phyloP scores from a whole-genome alignment of 2,329 filamentous ascomycete species.

The Aspergillus texensis region DNA sequence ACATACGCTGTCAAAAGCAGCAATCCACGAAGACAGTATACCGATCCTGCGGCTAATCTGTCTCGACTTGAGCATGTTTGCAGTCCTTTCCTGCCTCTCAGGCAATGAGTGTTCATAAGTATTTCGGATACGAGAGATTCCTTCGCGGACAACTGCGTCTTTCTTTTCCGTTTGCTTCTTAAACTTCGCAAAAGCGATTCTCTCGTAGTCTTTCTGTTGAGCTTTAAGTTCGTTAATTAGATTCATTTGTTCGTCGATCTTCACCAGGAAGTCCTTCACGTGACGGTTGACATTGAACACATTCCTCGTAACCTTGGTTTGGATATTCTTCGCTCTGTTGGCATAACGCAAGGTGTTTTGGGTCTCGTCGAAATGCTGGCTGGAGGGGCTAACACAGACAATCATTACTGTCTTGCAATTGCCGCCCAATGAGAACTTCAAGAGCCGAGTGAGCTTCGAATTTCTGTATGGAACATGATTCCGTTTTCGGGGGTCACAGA shows the following conservation, averaged over 20 bases:
- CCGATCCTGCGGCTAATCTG: constrained; percentile 83
- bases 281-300: constrained; percentile 99
- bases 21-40: constrained; percentile 88
- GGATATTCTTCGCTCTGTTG: constrained; percentile 98
- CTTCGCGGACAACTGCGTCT: constrained; percentile 74
- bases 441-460: constrained; percentile 89
- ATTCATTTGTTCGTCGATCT: constrained; percentile 98
- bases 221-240: constrained; percentile 93
- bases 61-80: constrained; percentile 78
- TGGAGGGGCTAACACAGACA: constrained; percentile 95
- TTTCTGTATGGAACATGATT: constrained; percentile 97
- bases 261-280: constrained; percentile 98
- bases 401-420: constrained; percentile 99
- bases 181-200: constrained; percentile 81
- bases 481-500: constrained; percentile 87
- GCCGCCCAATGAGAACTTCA: constrained; percentile 95
- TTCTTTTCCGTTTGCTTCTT: constrained; percentile 87
- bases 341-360: constrained; percentile 98
- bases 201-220: constrained; percentile 87
- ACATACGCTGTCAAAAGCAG: constrained; percentile 82
- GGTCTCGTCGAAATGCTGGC: constrained; percentile 95
- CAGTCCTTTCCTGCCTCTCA: constrained; percentile 78
- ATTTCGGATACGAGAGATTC: constrained; percentile 73
- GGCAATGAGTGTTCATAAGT: constrained; percentile 79
- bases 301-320: constrained; percentile 98